Evolutionary conservation across 2,329 filamentous ascomycete species (phyloP).

Genomic region (Calonectria ilicicola): DNA sequence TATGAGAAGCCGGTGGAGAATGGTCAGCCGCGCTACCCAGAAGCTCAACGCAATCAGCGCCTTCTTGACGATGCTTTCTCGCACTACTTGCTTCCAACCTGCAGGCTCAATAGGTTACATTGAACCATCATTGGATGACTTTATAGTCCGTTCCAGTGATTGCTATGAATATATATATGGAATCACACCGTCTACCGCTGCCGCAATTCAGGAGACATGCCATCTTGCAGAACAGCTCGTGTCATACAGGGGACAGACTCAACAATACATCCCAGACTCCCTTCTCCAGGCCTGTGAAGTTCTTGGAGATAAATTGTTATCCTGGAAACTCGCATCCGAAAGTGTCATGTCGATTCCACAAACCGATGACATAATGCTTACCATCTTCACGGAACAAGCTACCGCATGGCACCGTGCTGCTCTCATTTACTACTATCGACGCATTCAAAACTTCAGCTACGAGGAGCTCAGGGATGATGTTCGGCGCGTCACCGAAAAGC

Average conservation of each 20-base stretch:
- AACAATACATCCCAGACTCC: background rate
- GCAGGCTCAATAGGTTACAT: background rate
- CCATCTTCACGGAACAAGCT: slow-evolving; percentile 13
- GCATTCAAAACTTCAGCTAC: slow-evolving; percentile 1
- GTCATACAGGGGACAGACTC: background rate
- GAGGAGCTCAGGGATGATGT: slow-evolving; percentile 6
- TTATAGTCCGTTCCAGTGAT: slow-evolving; percentile 5
- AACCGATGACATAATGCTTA: background rate
- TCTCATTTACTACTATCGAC: slow-evolving; percentile 22
- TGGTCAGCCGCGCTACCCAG: slow-evolving; percentile 18
- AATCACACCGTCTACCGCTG: slow-evolving; percentile 10
- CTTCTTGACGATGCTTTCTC: slow-evolving; percentile 24
- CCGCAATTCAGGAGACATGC: slow-evolving; percentile 19
- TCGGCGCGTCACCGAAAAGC: background rate
- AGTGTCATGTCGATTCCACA: background rate
- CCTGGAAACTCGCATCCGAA: slow-evolving; percentile 20
- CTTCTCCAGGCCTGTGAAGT: slow-evolving; percentile 15
- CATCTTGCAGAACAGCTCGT: slow-evolving; percentile 4
- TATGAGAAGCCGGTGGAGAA: slow-evolving; percentile 23
- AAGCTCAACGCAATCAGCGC: slow-evolving; percentile 28
- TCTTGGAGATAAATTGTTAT: slow-evolving; percentile 9
- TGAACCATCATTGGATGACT: background rate
- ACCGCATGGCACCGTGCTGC: slow-evolving; percentile 21
- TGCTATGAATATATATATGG: slow-evolving; percentile 23
- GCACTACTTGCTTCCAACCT: slow-evolving; percentile 18